Evolutionary conservation across 768 basidiomycete genomes (phyloP).

Genomic region (Pleurotus eryngii): DNA sequence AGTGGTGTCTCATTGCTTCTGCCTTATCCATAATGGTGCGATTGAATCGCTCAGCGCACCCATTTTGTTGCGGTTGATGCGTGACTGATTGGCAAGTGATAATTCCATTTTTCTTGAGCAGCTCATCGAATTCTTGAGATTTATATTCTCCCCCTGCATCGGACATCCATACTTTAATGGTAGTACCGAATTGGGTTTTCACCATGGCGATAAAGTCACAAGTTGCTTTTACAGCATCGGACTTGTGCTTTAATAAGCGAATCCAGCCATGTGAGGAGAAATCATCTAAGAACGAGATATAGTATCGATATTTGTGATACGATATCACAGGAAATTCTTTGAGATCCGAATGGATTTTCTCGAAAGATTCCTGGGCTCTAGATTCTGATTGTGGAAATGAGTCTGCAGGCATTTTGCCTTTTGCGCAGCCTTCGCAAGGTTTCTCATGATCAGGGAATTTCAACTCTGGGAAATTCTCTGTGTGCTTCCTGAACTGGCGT

Average conservation of each 20-base stretch:
- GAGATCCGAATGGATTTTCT: conserved; percentile 6
- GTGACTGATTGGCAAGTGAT: conserved; percentile 15
- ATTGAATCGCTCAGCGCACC: conserved; percentile 27
- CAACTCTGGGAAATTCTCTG: neutral
- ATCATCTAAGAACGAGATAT: neutral
- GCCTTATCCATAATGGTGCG: conserved; percentile 17
- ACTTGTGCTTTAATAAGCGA: conserved; percentile 7
- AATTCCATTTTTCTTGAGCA: conserved; percentile 14
- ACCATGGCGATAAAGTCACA: conserved; percentile 6
- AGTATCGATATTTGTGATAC: neutral
- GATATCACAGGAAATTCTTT: conserved; percentile 3
- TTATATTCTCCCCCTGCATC: conserved; percentile 15
- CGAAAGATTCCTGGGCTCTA: neutral
- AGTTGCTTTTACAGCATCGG: conserved; percentile 8
- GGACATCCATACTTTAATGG: conserved; percentile 5
- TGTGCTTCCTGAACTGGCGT: neutral
- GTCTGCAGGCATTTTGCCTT: conserved; percentile 5
- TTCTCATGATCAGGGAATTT: neutral
- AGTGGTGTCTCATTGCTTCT: conserved; percentile 17
- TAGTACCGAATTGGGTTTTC: conserved; percentile 8
- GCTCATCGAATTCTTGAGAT: conserved; percentile 8
- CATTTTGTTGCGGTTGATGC: conserved; percentile 23
- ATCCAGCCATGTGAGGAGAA: neutral
- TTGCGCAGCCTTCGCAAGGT: conserved; percentile 6
- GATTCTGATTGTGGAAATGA: neutral